Conservation (phyloP, 148 eudicot genomes). For the Cornus kousa region DNA sequence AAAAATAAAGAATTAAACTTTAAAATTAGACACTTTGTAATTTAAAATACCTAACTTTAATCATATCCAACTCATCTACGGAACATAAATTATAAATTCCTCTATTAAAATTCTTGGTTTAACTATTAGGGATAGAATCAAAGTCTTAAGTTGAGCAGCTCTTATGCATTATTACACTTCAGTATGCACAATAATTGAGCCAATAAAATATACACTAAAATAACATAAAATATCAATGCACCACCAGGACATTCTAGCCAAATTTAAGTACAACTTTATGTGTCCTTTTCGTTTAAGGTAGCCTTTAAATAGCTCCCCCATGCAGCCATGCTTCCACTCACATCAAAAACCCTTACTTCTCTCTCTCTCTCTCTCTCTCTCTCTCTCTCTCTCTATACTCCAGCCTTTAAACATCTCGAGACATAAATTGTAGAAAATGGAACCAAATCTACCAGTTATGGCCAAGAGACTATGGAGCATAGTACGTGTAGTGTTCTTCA, state of each 20-base stretch:
- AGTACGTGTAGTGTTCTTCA: constrained; percentile 43
- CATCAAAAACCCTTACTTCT: background rate
- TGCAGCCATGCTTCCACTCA: background rate
- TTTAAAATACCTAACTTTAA: too few species aligned
- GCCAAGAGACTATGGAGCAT: constrained; percentile 37
- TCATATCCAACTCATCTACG: too few species aligned
- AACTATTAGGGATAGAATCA: too few species aligned
- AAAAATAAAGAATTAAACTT: too few species aligned
- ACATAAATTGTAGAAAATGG: constrained; percentile 31
- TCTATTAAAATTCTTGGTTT: too few species aligned
- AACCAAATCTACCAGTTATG: constrained; percentile 42
- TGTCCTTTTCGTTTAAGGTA: background rate
- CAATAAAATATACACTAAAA: background rate
- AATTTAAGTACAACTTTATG: background rate
- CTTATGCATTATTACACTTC: too few species aligned
- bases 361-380: background rate
- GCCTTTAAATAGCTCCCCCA: constrained; percentile 18
- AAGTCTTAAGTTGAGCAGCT: too few species aligned
- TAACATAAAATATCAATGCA: constrained; percentile 8
- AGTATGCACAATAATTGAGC: constrained; percentile 1
- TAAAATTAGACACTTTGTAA: too few species aligned
- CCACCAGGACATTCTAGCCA: constrained; percentile 3
- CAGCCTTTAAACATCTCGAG: background rate
- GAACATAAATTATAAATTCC: too few species aligned
- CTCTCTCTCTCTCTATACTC: background rate